Base-by-base conservation (phyloP, 768 basidiomycete species). In the Kwoniella sp. region DNA sequence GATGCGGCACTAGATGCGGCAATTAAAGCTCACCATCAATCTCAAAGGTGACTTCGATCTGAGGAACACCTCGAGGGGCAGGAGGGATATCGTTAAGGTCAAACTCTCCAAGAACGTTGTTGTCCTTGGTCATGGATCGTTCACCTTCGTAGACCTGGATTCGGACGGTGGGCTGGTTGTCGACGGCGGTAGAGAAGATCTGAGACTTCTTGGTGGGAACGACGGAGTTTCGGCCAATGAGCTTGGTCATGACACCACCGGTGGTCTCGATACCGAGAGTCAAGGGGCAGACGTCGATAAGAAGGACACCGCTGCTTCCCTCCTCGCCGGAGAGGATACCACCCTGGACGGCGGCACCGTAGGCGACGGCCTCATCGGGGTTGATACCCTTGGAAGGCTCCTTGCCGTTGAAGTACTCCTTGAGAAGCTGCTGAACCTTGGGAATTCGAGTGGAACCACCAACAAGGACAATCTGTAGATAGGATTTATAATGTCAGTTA, bases 311-410 rank as follows among this genome's bases (percentile, higher is more conserved):
- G 57, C 85, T 86, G 64, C 89, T 89, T 64, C 89, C 90, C 79
- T 91, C 90, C 75, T 92, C 92, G 57, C 95, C 95, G 50, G 92
- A 89, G 64, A 99, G 90, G 73, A 99, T 94, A 84, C 92, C 95
- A 83, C 91, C 95, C 83, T 99, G 95, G 69, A 98, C 92, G 58
- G 95, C 95, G 63, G 95, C 95, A 90, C 95, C 94, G 81, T 96
- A 96, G 21, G 95, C 95, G 63, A 98, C 93, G 60, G 95, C 94
- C 83, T 97, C 95, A 70, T 98, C 95, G 56, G 95, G 95, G 88
- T 98, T 97, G 85, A 98, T 97, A 83, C 89, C 90, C 86, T 94
- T 96, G 86, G 92, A 93, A 76, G 92, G 94, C 84, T 96, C 93
- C 85, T 94, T 93, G 80, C 94, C 94, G 80, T 91, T 91, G 86